These are phyloP conservation scores for Penicillium sp. DNA, from an alignment of 2,329 filamentous ascomycete species.

Conservation along the genomic window DNA sequence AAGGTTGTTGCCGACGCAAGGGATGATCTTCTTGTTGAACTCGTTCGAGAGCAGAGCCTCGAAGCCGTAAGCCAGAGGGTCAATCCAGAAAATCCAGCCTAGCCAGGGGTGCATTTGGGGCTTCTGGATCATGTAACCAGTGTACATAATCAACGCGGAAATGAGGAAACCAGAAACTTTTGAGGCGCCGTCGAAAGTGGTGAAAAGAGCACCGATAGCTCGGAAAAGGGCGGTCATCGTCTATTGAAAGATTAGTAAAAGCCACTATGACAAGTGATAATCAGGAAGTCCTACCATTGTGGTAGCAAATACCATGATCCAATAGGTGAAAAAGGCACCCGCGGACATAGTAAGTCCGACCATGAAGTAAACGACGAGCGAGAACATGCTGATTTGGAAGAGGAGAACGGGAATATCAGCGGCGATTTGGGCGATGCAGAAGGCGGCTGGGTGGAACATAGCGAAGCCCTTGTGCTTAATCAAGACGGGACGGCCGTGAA, in stretches of 20 bases:
- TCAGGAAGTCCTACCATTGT: constrained; percentile 51
- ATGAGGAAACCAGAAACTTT: constrained; percentile 54
- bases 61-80: constrained; percentile 45
- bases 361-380: constrained; percentile 68
- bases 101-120: constrained; percentile 59
- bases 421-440: constrained; percentile 49
- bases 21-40: constrained; percentile 40
- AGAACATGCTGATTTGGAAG: constrained; percentile 64
- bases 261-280: background rate
- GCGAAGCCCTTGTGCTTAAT: constrained; percentile 18
- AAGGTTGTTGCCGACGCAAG: constrained; percentile 41
- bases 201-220: constrained; percentile 59
- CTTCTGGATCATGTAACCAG: constrained; percentile 51
- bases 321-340: constrained; percentile 65
- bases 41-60: constrained; percentile 44
- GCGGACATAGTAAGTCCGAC: constrained; percentile 59
- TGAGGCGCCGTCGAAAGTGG: constrained; percentile 62
- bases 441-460: constrained; percentile 41
- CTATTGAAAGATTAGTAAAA: constrained; percentile 28
- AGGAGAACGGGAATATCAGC: constrained; percentile 60
- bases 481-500: constrained; percentile 15
- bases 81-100: constrained; percentile 50
- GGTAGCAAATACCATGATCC: constrained; percentile 56
- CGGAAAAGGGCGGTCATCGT: constrained; percentile 65
- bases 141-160: constrained; percentile 43